Evolutionary conservation across 1,139 yeast genomes (phyloP), one percentile per base, ranked within the genome.

Genomic region (Yamadazyma epiphylla): DNA sequence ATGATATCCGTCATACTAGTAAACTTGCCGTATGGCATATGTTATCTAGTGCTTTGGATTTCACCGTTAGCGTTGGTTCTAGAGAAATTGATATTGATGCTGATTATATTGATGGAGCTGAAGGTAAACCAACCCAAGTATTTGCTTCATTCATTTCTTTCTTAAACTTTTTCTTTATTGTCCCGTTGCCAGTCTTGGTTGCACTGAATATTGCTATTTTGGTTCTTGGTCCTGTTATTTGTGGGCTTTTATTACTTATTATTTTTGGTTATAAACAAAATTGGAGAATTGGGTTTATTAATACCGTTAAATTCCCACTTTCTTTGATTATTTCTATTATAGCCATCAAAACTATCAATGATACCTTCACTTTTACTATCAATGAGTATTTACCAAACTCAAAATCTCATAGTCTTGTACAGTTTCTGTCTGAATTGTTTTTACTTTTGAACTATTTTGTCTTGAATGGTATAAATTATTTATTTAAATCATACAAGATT

Each of bases 21-120:
- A 72, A 70, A 38, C 76, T 70, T 22, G 77, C 95, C 0, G 61
- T 88, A 29, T 81, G 91, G 80, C 91, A 84, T 52, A 87, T 88
- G 95, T 63, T 84, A 29, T 70, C 80, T 3, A 79, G 75, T 35
- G 64, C 91, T 0, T 57, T 84, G 44, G 94, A 83, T 43, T 64
- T 80, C 33, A 61, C 59, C 10, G 37, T 69, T 0, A 45, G 47
- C 5, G 57, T 76, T 9, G 50, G 77, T 35, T 62, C 69, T 1
- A 49, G 53, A 13, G 53, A 64, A 15, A 51, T 66, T 19, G 67
- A 62, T 26, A 53, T 74, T 30, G 74, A 64, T 41, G 56, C 46
- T 17, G 70, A 45, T 9, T 35, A 40, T 30, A 19, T 33, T 9
- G 37, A 29, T 19, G 39, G 36, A 7, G 35, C 32, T 12, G 45